Evolutionary conservation across 331 rosid genomes (phyloP), one percentile per base, ranked within the genome.

Genomic region (Malus hybrid): DNA sequence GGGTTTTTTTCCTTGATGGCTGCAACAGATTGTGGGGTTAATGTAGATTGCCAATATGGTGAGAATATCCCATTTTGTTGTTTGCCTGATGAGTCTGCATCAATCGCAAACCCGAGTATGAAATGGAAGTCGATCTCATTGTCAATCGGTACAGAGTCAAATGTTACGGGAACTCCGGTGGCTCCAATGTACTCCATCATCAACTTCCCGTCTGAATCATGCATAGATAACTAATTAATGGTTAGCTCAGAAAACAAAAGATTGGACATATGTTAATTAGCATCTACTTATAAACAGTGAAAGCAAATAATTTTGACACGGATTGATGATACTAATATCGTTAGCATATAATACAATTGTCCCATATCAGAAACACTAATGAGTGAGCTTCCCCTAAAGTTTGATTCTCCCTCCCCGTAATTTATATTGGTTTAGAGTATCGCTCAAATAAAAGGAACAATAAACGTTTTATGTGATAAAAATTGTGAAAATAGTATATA

Each of bases 181-280:
- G 89, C 94, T 80, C 94, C 89, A 16, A 89, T 87, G 78, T 87
- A 87, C 70, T 89, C 94, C 94, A 89, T 89, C 86, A 89, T 74
- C 57, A 89, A 85, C 65, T 89, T 87, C 7, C 86, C 94, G 66
- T 84, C 86, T 89, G 69, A 42, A 66, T 61, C 39, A 24, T 61
- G 32, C 12, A 27, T 27, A 54, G 20, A 70, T 7, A 19, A 13
- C 10, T 54, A 27, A 28, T 28, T 22, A 16, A 27, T 20, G 29
- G 67, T 48, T 67, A 22, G 12, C 16, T 19, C 62, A 64, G 29
- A 28, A 13, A 6, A 34, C 66, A 6, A 42, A 44, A 36, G 22
- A 63, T 24, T 7, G 24, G 31, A 29, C 19, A n/a, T 16, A 48
- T 48, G 44, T 22, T 46, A 12, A 36, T 19, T 39, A 42, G 50